A percentile compares a stretch with the other conserved stretches of the same genome.
Evolutionary conservation across 176 grass and related monocot species (phyloP).

Genomic region (Aegilops longissima): DNA sequence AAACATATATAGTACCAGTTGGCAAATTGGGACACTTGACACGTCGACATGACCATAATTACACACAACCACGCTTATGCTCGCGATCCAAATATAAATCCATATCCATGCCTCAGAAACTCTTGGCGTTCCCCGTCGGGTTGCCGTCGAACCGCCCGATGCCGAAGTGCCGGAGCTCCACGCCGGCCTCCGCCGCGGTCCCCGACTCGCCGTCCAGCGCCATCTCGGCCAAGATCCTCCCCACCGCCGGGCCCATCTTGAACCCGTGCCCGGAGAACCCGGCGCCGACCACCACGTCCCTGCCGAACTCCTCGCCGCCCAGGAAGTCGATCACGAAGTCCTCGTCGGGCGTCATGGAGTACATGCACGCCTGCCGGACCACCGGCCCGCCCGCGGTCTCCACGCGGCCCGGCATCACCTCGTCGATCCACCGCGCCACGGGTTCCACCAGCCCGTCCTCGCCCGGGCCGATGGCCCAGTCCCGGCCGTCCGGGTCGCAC

Average conservation of each 20-base stretch:
- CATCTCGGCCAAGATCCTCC: constrained; percentile 74
- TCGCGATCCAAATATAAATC: neutral
- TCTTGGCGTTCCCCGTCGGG: constrained; percentile 50
- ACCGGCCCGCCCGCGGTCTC: constrained; percentile 57
- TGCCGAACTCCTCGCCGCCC: constrained; percentile 68
- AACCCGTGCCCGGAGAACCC: constrained; percentile 95
- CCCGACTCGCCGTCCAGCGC: constrained; percentile 49
- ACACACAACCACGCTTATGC: neutral
- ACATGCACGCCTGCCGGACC: constrained; percentile 79
- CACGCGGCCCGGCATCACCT: constrained; percentile 48
- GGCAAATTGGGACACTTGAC: no score
- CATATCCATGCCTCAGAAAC: neutral
- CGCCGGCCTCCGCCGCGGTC: constrained; percentile 39
- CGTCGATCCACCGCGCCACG: constrained; percentile 62
- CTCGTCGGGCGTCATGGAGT: constrained; percentile 87
- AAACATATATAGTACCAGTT: no score
- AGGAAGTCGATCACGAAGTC: constrained; percentile 84
- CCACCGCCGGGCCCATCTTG: constrained; percentile 72
- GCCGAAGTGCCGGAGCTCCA: constrained; percentile 44
- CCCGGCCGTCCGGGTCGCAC: constrained; percentile 68
- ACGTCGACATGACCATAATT: neutral
- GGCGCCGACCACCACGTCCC: constrained; percentile 75
- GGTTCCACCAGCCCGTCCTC: constrained; percentile 36
- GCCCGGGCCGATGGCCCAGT: constrained; percentile 42
- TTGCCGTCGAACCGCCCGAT: constrained; percentile 53